A percentile compares a stretch with the other conserved stretches of the same genome.
These are phyloP conservation scores for Ustanciosporium gigantosporum DNA, from an alignment of 1,284 basidiomycete species.

Conservation along the genomic window DNA sequence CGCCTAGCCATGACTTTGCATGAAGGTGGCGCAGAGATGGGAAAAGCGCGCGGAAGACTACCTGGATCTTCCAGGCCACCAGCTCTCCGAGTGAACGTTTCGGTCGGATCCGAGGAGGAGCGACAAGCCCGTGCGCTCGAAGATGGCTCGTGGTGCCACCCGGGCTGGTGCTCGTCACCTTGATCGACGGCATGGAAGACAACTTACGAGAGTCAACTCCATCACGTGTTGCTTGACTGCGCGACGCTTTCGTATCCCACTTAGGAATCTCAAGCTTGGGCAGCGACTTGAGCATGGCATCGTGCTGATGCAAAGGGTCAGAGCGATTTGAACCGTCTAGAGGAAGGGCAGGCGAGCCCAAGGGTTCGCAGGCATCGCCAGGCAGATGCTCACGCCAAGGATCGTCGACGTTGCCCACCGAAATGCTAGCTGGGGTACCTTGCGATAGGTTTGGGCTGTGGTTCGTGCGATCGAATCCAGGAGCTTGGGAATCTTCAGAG, in stretches of 20 bases:
- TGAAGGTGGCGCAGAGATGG: constrained; percentile 80
- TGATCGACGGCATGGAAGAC: constrained; percentile 38
- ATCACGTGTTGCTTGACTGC: background rate
- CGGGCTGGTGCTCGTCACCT: constrained; percentile 14
- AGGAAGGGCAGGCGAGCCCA: constrained; percentile 28
- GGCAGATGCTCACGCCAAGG: constrained; percentile 47
- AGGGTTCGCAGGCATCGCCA: constrained; percentile 39
- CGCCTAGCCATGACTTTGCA: constrained; percentile 73
- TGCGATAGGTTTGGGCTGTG: too few relatives aligned
- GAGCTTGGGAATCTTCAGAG: constrained; percentile 4
- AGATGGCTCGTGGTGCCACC: background rate
- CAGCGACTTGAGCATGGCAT: constrained; percentile 12
- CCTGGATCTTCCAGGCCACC: constrained; percentile 18
- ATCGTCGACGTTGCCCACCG: constrained; percentile 36
- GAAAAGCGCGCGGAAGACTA: constrained; percentile 68
- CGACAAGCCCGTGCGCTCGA: background rate
- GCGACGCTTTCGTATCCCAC: constrained; percentile 27
- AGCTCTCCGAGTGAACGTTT: constrained; percentile 10
- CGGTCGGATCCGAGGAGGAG: constrained; percentile 12
- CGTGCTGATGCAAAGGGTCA: constrained; percentile 8
- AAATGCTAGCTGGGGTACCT: constrained; percentile 5
- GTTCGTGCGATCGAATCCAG: too few relatives aligned
- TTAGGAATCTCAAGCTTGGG: constrained; percentile 32
- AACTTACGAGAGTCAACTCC: background rate
- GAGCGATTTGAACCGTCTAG: constrained; percentile 3